Evolutionary conservation across 768 basidiomycete species (phyloP), one percentile per base, ranked within the genome.

Genomic region (Russula abietina): DNA sequence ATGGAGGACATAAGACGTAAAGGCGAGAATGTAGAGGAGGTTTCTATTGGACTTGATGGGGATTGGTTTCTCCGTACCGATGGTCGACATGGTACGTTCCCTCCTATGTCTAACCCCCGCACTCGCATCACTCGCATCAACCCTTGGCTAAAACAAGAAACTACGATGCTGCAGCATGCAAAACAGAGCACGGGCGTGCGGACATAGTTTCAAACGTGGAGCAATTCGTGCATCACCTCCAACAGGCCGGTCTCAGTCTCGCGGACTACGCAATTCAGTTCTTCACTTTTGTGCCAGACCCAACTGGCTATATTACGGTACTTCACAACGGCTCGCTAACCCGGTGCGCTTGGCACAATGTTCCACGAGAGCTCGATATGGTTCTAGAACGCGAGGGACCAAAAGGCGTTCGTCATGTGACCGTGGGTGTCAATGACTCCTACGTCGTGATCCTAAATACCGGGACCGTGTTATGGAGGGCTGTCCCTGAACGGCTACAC

Each of bases 201-300:
- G 32, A 8, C 19, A 2, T 32, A 24, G 5, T 50, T 14, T 64
- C 62, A 4, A 64, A 64, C 14, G 62, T 64, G 22, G 52, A 55
- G 32, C 38, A 41, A 38, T 64, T 59, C 39, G 39, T 19, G 24
- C 52, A 36, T 17, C 58, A 55, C 54, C 16, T 51, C 24, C 1
- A 16, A 38, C 9, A 48, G n/a, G n/a, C n/a, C n/a, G n/a, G n/a
- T n/a, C n/a, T n/a, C n/a, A n/a, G n/a, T n/a, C n/a, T n/a, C n/a
- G 38, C 28, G 7, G 5, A 64, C 6, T 60, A 59, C 38, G 46
- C 48, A 17, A 55, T 64, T 39, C 62, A 51, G 26, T 55, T 32
- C 39, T 64, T 64, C 53, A 17, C 58, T 14, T 60, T 64, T n/a
- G 58, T 60, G 19, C 62, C 62, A 0, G 62, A 64, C 32, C 0